phyloP scores from a whole-genome alignment of 148 eudicot genomes.

The Euryodendron excelsum region DNA sequence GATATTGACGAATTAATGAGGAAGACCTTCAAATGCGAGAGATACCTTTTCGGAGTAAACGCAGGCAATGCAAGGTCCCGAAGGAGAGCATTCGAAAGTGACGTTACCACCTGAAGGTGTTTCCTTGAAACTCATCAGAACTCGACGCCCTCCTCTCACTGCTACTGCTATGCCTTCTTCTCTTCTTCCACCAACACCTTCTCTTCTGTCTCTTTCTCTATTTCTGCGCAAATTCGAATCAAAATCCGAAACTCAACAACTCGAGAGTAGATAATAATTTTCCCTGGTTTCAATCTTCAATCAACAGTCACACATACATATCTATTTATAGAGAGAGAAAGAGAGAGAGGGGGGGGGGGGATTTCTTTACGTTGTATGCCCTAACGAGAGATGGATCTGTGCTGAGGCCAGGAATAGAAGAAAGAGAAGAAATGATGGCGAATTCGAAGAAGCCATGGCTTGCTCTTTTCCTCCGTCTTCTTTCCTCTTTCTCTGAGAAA shows the following conservation, averaged over 20 bases:
- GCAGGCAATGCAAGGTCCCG: conserved; percentile 86
- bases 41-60: conserved; percentile 79
- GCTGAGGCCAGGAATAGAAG: conserved; percentile 13
- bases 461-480: background rate
- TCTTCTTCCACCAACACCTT: background rate
- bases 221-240: background rate
- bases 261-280: background rate
- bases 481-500: background rate
- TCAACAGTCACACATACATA: background rate
- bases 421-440: conserved; percentile 9
- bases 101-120: conserved; percentile 50
- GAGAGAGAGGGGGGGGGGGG: too few species aligned
- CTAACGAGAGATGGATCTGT: conserved; percentile 18
- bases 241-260: background rate
- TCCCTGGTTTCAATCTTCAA: background rate
- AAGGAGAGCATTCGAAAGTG: conserved; percentile 85
- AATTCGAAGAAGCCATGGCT: conserved; percentile 5
- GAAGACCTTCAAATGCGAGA: background rate
- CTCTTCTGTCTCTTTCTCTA: conserved; percentile 1
- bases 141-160: conserved; percentile 25
- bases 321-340: too few species aligned
- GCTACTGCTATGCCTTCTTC: background rate
- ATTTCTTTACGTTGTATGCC: conserved; percentile 24
- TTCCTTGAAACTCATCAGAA: conserved; percentile 62
- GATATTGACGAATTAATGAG: background rate